Base-by-base conservation (phyloP, 2,329 filamentous ascomycete genomes). In the Delphinella strobiligena region DNA sequence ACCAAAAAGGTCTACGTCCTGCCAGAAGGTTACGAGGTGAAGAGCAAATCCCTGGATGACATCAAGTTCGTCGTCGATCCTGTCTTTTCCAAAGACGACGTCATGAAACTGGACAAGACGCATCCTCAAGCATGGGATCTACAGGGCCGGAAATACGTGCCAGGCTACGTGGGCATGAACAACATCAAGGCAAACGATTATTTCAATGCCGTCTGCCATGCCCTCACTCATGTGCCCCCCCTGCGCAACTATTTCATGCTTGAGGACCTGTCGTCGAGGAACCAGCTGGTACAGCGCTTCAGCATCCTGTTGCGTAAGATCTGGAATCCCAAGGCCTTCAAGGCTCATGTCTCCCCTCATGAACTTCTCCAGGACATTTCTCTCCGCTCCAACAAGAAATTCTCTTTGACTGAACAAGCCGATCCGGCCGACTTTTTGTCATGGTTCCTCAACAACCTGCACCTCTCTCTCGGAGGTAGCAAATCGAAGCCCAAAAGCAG, bases 151-250 rank as follows among this genome's bases (percentile, higher is more conserved):
- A 78, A 82, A 57, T 98, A 98, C 63, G 80, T 80, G 49, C 91
- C 91, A 15, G 89, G 91, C 4, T 98, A 88, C 58, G 86, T 98
- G 45, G 91, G 91, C 49, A 93, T 98, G 84, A 98, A 98, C 71
- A 98, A 98, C 64, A 95, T 98, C 71, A 98, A 98, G 62, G 86
- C 91, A 43, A 98, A 98, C 64, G 91, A 98, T 67, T 98, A 98
- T 64, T 74, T 96, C 55, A 98, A 98, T 57, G 89, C 94, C 18
- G 75, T 95, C 3, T 81, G 93, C 36, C 91, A 98, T 61, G 81
- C 88, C 5, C 72, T 98, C 29, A 80, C 89, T 2, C 91, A 98
- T 61, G 86, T 96, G 18, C 69, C 79, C 15, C 89, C 91, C 3
- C 68, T 98, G 49, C 78, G 91, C 24, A 95, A 96, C 59, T 96